phyloP scores from a whole-genome alignment of 2,329 filamentous ascomycete genomes.

The Rugonectria rugulosa region DNA sequence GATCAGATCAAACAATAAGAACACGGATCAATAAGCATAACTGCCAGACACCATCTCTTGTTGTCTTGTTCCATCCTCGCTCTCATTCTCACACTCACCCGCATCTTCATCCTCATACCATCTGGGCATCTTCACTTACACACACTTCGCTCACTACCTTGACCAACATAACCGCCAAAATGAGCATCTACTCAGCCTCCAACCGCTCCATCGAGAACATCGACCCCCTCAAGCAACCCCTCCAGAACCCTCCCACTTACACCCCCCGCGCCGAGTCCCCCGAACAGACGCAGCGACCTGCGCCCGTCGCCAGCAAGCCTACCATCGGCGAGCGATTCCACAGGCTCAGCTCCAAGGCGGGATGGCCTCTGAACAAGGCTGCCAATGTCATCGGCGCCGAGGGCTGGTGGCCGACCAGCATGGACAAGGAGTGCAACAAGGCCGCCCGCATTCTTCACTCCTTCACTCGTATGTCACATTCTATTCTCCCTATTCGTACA shows the following conservation, averaged over 20 bases:
- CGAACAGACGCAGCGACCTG: conserved; percentile 1
- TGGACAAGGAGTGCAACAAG: conserved; percentile 80
- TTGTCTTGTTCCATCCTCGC: no score
- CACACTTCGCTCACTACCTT: not conserved
- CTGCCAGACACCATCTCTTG: no score
- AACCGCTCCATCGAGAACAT: conserved; percentile 26
- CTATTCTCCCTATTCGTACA: no score
- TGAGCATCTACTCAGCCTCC: conserved; percentile 29
- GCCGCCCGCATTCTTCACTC: conserved; percentile 76
- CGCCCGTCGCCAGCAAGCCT: conserved; percentile 35
- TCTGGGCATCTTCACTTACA: not conserved
- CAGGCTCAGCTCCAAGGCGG: conserved; percentile 70
- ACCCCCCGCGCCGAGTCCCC: conserved; percentile 17
- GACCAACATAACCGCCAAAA: conserved; percentile 11
- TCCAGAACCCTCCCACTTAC: conserved; percentile 32
- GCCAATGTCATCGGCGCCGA: conserved; percentile 75
- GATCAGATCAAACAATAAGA: not conserved
- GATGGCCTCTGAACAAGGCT: conserved; percentile 71
- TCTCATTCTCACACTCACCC: no score
- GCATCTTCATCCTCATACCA: not conserved
- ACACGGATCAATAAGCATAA: no score
- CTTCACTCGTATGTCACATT: conserved; percentile 71
- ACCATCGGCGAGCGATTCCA: conserved; percentile 67
- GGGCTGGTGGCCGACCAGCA: conserved; percentile 77
- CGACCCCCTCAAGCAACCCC: conserved; percentile 33